Evolutionary conservation across 768 basidiomycete genomes (phyloP).

Genomic region (Pisolithus orientalis): DNA sequence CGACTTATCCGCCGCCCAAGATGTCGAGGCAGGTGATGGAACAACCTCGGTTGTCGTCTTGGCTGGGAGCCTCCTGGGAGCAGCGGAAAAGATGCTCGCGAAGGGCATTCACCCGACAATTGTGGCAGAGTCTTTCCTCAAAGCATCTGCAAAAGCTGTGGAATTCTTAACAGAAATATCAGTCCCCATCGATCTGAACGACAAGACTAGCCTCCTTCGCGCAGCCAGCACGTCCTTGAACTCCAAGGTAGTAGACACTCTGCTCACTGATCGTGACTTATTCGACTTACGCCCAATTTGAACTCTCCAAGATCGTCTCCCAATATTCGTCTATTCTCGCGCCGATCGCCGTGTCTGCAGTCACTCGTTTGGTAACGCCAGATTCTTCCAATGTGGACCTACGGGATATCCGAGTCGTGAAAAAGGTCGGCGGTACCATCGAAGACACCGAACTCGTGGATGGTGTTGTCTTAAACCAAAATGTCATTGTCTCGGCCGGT

Average conservation of each 20-base stretch:
- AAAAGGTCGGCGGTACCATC: slow-evolving; percentile 98
- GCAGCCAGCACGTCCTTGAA: slow-evolving; percentile 95
- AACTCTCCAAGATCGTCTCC: slow-evolving; percentile 75
- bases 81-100: slow-evolving; percentile 92
- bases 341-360: slow-evolving; percentile 97
- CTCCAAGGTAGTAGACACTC: slow-evolving; percentile 64
- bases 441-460: slow-evolving; percentile 97
- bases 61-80: slow-evolving; percentile 86
- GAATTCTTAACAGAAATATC: slow-evolving; percentile 93
- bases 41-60: slow-evolving; percentile 97
- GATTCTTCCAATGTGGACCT: slow-evolving; percentile 94
- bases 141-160: slow-evolving; percentile 86
- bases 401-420: slow-evolving; percentile 91
- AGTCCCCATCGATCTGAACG: slow-evolving; percentile 84
- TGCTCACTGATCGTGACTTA: too few species aligned
- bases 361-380: slow-evolving; percentile 83
- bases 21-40: slow-evolving; percentile 97
- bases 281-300: neutral
- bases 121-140: slow-evolving; percentile 92
- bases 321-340: slow-evolving; percentile 97
- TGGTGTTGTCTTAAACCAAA: slow-evolving; percentile 96
- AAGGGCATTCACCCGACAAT: slow-evolving; percentile 98
- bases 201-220: slow-evolving; percentile 76
- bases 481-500: slow-evolving; percentile 82
- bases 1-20: slow-evolving; percentile 95